Evolutionary conservation across 2,329 filamentous ascomycete species (phyloP), one percentile per base, ranked within the genome.

Genomic region (Penicillium decumbens): DNA sequence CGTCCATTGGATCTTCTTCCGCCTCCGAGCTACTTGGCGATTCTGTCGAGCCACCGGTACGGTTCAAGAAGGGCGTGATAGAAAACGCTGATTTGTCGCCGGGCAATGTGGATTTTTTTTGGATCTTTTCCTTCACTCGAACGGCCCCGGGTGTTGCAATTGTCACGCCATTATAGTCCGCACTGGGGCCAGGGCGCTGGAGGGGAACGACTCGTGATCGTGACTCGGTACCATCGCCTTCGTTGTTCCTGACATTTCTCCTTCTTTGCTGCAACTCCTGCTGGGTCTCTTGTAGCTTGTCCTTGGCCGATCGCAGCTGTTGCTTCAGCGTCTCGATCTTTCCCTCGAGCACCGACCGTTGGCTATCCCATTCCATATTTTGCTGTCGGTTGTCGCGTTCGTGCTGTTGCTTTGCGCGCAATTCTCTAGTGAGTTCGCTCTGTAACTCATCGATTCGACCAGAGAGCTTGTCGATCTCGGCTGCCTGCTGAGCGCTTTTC

Each of bases 71-170:
- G 0, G 92, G 92, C 0, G 92, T 97, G 56, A 96, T 89, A 3
- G 90, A 95, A 69, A 97, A 96, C 2, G 80, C 84, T 0, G 91
- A 96, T 69, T 95, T 96, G 64, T 95, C 89, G 27, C 88, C 89
- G 4, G 87, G 75, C 47, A 82, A 72, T 1, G 80, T 78, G 32
- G 81, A 79, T 18, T 83, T 80, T 25, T 75, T 68, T 41, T 75
- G 78, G 47, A 77, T 74, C 65, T 83, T 84, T 68, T 84, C 87
- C 20, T 72, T 69, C 41, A 66, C 57, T 32, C 66, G 62, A 39
- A 73, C 65, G 40, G 75, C 74, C 37, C 77, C 77, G 15, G 77
- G 77, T 0, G 78, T 80, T 39, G 75, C 75, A 57, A 80, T 77
- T 8, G 69, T 72, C 42, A 74, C 66, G 45, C 76, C 73, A 4